These are phyloP conservation scores for Botrytis hyacinthi DNA, from an alignment of 2,329 filamentous ascomycete species.

Conservation along the genomic window DNA sequence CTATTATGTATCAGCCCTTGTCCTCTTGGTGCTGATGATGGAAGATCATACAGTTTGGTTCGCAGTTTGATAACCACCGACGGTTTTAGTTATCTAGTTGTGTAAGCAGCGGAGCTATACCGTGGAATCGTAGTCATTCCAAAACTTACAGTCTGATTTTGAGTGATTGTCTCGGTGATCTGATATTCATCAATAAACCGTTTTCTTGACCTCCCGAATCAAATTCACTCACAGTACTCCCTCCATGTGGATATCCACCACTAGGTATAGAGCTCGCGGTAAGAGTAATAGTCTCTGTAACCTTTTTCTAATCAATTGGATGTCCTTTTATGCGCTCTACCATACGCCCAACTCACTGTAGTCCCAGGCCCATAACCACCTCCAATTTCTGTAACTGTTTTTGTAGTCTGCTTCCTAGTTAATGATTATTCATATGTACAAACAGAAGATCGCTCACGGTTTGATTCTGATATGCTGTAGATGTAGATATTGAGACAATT, in stretches of 20 bases:
- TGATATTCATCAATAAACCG: not conserved
- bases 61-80: not conserved
- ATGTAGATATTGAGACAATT: constrained; percentile 5
- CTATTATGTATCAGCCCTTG: not conserved
- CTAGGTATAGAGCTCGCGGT: not conserved
- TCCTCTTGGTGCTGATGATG: too few species aligned
- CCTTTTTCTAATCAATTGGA: not conserved
- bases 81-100: constrained; percentile 2
- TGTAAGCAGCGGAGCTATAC: not conserved
- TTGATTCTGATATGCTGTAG: constrained; percentile 8
- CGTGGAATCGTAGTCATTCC: not conserved
- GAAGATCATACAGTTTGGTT: not conserved
- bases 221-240: not conserved
- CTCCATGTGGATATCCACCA: constrained; percentile 9
- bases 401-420: not conserved
- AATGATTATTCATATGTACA: not conserved
- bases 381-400: not conserved
- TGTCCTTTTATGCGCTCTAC: not conserved
- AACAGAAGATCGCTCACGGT: not conserved
- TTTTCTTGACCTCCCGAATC: not conserved
- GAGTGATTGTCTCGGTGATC: constrained; percentile 10
- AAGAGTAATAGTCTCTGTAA: not conserved
- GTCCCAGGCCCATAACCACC: constrained; percentile 11
- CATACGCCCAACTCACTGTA: not conserved
- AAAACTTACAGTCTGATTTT: constrained; percentile 11